Base-by-base conservation (phyloP, 2,329 filamentous ascomycete genomes). In the Trichoderma atrobrunneum region DNA sequence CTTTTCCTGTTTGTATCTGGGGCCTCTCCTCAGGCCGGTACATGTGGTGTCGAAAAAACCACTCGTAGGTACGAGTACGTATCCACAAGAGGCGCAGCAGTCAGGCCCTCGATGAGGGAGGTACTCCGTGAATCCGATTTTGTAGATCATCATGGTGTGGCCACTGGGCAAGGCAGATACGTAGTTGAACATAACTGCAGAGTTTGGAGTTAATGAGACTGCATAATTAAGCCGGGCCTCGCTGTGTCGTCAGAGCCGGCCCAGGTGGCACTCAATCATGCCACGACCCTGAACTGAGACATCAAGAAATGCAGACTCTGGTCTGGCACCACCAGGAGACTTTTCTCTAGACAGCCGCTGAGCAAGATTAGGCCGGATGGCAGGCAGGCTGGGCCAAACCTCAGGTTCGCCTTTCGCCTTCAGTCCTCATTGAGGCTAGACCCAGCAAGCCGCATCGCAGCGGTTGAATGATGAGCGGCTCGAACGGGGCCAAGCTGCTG, bases 191-290 rank as follows among this genome's bases (percentile, higher is more conserved):
- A 65, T 39, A n/a, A 36, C 7, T 71, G 48, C 32, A 61, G 39
- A 62, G 68, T 28, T 21, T 64, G n/a, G 32, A 18, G 18, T 34
- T 48, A 51, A 66, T 65, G 51, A 65, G 26, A 36, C 36, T 39
- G 51, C 36, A 65, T 43, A 48, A 64, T 14, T 63, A 32, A 39
- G 68, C 32, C 48, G 48, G 60, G 51, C 30, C 61, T 57, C 5
- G 51, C 14, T 64, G 56, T 69, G 43, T 57, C 48, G 34, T 36
- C 26, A 64, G 51, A 64, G 66, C 32, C 39, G 28, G n/a, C 28
- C 68, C 48, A 71, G 68, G 68, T 71, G 68, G 68, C 68, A 63
- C 32, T 64, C 12, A 39, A 64, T 71, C 68, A 71, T 63, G 68
- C 59, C 30, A 64, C 48, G 43, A 57, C 43, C 43, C 16, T 10